Conservation (phyloP, 495 filamentous ascomycete species). For the Penicillium egyptiacum region DNA sequence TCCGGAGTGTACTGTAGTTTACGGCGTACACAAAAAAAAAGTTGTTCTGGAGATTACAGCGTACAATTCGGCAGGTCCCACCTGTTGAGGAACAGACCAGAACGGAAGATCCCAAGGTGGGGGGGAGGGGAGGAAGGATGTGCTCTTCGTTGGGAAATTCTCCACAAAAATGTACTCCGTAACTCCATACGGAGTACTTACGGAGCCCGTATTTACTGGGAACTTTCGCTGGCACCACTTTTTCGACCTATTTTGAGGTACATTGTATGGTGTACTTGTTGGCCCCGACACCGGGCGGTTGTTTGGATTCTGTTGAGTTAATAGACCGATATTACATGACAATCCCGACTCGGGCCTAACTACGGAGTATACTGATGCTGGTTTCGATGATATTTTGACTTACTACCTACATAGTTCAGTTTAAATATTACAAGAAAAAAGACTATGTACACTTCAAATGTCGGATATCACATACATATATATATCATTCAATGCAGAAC, state of each 20-base stretch:
- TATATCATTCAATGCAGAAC: neutral
- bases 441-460: no score
- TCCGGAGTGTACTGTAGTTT: constrained; percentile 21
- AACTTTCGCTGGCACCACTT: neutral
- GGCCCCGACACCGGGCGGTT: neutral
- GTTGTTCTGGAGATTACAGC: constrained; percentile 38
- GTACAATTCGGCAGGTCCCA: constrained; percentile 34
- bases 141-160: constrained; percentile 11
- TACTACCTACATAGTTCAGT: no score
- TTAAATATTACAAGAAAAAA: no score
- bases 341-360: no score
- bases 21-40: constrained; percentile 27
- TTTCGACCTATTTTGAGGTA: neutral
- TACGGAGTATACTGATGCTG: no score
- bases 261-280: neutral
- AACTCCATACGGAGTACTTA: neutral
- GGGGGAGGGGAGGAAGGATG: constrained; percentile 6
- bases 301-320: no score
- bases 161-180: neutral
- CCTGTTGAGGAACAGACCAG: constrained; percentile 23
- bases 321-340: no score
- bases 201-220: neutral
- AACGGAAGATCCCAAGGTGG: neutral
- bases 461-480: no score
- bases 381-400: no score